Percentiles rank a stretch among this genome's conserved stretches.
These are phyloP conservation scores for Scedosporium minutisporum DNA, from an alignment of 2,329 filamentous ascomycete species.

Conservation along the genomic window DNA sequence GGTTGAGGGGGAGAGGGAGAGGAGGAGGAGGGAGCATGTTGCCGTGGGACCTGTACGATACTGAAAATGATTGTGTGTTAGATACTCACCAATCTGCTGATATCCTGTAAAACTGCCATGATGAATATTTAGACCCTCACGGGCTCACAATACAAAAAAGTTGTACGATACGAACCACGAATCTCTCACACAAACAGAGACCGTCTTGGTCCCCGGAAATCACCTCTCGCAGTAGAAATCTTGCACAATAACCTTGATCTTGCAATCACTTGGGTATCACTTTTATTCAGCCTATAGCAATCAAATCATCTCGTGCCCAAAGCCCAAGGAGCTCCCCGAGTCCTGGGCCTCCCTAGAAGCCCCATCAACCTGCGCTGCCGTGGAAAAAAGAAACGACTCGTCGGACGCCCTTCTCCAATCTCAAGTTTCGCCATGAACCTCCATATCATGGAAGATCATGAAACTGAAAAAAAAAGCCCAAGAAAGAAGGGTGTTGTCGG, in stretches of 20 bases:
- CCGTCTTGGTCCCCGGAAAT: too few relatives aligned
- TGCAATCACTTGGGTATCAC: constrained; percentile 2
- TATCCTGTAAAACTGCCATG: too few relatives aligned
- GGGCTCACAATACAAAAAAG: not conserved
- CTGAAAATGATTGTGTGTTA: not conserved
- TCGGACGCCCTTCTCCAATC: too few relatives aligned
- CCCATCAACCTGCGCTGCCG: too few relatives aligned
- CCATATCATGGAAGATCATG: too few relatives aligned
- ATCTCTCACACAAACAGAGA: too few relatives aligned
- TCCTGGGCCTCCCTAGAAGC: not conserved
- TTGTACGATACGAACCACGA: too few relatives aligned
- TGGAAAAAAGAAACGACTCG: too few relatives aligned
- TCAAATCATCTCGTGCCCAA: not conserved
- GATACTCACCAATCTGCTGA: too few relatives aligned
- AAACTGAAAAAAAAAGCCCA: too few relatives aligned
- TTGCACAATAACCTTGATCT: not conserved
- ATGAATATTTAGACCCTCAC: not conserved
- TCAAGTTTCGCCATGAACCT: too few relatives aligned
- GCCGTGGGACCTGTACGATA: constrained; percentile 41
- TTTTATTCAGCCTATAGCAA: constrained; percentile 1
- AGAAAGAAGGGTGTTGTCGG: not conserved
- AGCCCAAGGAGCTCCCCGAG: not conserved
- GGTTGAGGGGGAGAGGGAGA: constrained; percentile 26
- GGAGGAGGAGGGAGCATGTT: constrained; percentile 40
- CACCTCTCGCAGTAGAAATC: too few relatives aligned